phyloP scores from a whole-genome alignment of 306 rosid species.

The Purshia tridentata region DNA sequence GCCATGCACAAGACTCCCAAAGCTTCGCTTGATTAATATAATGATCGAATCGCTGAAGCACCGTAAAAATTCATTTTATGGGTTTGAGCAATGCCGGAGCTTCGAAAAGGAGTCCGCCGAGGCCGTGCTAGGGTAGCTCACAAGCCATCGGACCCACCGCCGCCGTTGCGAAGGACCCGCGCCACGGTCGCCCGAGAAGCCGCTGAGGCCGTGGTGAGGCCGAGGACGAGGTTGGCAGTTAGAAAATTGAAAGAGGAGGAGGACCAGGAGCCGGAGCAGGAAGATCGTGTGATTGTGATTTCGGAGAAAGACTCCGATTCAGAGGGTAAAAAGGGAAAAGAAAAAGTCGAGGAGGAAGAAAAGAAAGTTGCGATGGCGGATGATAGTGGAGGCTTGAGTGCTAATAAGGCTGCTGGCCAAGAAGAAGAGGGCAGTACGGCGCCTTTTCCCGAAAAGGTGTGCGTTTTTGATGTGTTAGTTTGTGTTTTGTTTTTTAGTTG shows the following conservation, averaged over 20 bases:
- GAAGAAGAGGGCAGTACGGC: constrained; percentile 80
- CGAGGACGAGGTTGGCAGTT: constrained; percentile 59
- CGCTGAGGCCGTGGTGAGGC: constrained; percentile 48
- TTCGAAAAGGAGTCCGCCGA: constrained; percentile 74
- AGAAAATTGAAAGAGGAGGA: constrained; percentile 37
- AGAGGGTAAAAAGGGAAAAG: constrained; percentile 26
- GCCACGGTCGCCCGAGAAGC: constrained; percentile 69
- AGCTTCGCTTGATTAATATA: constrained; percentile 47
- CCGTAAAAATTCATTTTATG: constrained; percentile 60
- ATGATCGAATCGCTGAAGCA: constrained; percentile 51
- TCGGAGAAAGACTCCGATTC: constrained; percentile 50
- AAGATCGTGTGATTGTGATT: constrained; percentile 48
- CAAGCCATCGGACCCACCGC: constrained; percentile 43
- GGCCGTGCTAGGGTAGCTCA: constrained; percentile 68
- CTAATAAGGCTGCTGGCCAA: constrained; percentile 69
- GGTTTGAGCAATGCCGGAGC: constrained; percentile 89
- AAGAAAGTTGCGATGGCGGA: constrained; percentile 65
- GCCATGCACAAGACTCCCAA: constrained; percentile 33
- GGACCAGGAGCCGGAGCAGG: constrained; percentile 15
- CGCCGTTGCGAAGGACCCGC: constrained; percentile 56
- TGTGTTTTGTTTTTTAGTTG: background rate
- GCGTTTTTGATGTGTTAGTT: background rate
- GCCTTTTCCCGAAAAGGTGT: constrained; percentile 92
- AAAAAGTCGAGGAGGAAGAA: constrained; percentile 19
- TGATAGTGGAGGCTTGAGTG: constrained; percentile 89